Conservation (phyloP, 371 early-diverging fungal species). For the Capniomyces stellatus region DNA sequence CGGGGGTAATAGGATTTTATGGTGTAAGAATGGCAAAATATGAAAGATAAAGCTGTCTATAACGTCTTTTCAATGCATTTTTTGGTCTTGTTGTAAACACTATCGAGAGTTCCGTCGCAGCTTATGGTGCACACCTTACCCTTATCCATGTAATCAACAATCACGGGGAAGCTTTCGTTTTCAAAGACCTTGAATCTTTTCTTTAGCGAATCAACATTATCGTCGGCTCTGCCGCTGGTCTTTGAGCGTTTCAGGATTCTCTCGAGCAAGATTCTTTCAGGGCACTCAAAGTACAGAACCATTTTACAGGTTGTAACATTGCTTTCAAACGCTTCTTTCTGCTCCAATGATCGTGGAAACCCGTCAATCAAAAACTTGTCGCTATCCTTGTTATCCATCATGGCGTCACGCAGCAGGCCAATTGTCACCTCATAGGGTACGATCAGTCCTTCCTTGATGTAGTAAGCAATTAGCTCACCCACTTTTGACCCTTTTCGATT, state of each 20-base stretch:
- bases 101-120: slow-evolving; percentile 14
- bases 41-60: too few species aligned
- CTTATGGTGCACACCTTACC: slow-evolving; percentile 44
- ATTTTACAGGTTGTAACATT: slow-evolving; percentile 30
- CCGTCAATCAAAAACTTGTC: slow-evolving; percentile 87
- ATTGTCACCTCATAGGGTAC: slow-evolving; percentile 93
- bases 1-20: too few species aligned
- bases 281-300: slow-evolving; percentile 83
- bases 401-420: slow-evolving; percentile 67
- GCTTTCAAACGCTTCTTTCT: slow-evolving; percentile 83
- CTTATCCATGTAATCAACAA: slow-evolving; percentile 49
- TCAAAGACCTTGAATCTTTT: slow-evolving; percentile 79
- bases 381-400: slow-evolving; percentile 42
- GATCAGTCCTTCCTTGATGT: slow-evolving; percentile 84
- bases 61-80: neutral
- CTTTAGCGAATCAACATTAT: slow-evolving; percentile 85
- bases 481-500: slow-evolving; percentile 62
- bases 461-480: slow-evolving; percentile 73
- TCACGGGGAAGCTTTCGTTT: slow-evolving; percentile 77
- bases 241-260: slow-evolving; percentile 79
- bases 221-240: slow-evolving; percentile 83
- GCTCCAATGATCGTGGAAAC: slow-evolving; percentile 89
- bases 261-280: slow-evolving; percentile 70
- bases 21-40: too few species aligned
- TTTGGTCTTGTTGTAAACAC: slow-evolving; percentile 17